These are phyloP conservation scores for Larix kaempferi DNA, from an alignment of 75 land plant species.

Conservation along the genomic window DNA sequence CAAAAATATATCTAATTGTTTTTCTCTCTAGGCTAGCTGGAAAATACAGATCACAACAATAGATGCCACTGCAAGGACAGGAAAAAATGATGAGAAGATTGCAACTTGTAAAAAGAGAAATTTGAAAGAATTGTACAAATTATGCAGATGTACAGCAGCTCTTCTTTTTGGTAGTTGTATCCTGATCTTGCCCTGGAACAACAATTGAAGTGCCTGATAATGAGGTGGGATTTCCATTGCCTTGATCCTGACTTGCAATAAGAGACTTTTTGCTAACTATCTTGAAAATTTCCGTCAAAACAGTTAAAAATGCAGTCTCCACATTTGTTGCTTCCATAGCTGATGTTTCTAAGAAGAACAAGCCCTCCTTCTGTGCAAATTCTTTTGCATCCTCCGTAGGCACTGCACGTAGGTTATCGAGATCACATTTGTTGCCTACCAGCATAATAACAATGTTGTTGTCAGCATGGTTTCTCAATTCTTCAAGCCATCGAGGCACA, in stretches of 20 bases:
- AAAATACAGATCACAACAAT: no score
- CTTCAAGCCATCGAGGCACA: constrained; percentile 75
- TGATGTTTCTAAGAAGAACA: constrained; percentile 86
- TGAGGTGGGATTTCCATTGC: constrained; percentile 37
- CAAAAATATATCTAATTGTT: no score
- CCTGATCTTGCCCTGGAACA: constrained; percentile 60
- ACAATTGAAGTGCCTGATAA: constrained; percentile 55
- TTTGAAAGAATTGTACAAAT: no score
- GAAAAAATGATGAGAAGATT: no score
- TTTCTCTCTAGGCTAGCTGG: no score
- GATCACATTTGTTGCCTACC: constrained; percentile 84
- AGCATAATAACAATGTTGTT: constrained; percentile 59
- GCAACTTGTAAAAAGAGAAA: no score
- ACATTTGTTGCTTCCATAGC: constrained; percentile 84
- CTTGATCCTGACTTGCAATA: constrained; percentile 31
- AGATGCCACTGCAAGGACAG: no score
- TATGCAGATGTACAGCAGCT: constrained; percentile 31
- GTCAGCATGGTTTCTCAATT: constrained; percentile 66
- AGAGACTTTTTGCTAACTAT: constrained; percentile 70
- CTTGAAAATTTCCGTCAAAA: constrained; percentile 79
- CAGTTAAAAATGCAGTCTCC: constrained; percentile 68
- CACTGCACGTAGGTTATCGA: constrained; percentile 70
- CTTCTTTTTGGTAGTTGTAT: constrained; percentile 38
- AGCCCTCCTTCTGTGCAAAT: constrained; percentile 71
- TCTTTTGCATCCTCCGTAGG: constrained; percentile 80